Evolutionary conservation across 805 yeast genomes (phyloP).

Genomic region (Metschnikowia continentalis): DNA sequence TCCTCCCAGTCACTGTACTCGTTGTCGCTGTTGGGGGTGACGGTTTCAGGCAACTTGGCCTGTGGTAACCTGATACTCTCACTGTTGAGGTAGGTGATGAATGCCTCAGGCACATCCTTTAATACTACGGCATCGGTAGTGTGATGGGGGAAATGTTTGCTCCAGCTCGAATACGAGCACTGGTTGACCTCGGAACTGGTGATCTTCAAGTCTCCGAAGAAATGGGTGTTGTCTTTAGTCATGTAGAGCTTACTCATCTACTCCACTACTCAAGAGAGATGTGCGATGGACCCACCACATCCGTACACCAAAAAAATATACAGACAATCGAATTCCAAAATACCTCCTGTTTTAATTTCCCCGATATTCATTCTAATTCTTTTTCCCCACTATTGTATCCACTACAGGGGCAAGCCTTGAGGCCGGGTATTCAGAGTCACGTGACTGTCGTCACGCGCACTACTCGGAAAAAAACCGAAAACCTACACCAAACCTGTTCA

Average conservation of each 20-base stretch:
- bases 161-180: conserved; percentile 37
- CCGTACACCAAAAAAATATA: background rate
- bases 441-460: background rate
- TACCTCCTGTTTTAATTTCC: too few species aligned
- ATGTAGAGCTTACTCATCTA: background rate
- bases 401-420: too few species aligned
- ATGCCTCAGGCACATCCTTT: conserved; percentile 30
- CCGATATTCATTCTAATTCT: too few species aligned
- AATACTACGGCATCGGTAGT: conserved; percentile 23
- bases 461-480: conserved; percentile 3
- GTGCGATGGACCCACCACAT: background rate
- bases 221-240: conserved; percentile 19
- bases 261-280: background rate
- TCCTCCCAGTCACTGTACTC: conserved; percentile 77
- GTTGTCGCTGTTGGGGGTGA: conserved; percentile 44
- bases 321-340: too few species aligned
- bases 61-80: conserved; percentile 19
- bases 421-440: background rate
- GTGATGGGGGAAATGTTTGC: conserved; percentile 20
- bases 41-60: conserved; percentile 7
- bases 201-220: conserved; percentile 27
- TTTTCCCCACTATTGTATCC: too few species aligned
- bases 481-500: background rate
- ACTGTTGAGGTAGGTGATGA: conserved; percentile 29
- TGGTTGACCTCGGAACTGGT: conserved; percentile 26